Conservation (phyloP, 2,329 filamentous ascomycete genomes). For the Plenodomus biglobosus region DNA sequence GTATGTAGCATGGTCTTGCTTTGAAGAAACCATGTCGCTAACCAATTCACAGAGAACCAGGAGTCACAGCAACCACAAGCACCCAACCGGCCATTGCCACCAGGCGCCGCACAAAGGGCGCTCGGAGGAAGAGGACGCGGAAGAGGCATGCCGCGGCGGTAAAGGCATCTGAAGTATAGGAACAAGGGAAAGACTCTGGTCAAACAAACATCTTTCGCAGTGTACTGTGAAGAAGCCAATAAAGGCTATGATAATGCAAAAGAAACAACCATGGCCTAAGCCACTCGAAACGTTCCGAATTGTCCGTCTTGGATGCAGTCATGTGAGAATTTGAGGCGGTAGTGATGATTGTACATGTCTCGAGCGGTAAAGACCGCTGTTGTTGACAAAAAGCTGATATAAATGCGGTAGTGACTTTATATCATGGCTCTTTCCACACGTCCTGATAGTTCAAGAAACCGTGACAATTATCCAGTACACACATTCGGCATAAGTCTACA, state of each 20-base stretch:
- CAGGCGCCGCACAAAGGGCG: slow-evolving; percentile 79
- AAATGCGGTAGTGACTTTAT: too few species aligned
- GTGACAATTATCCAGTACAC: too few species aligned
- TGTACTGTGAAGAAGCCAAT: background rate
- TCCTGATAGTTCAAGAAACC: too few species aligned
- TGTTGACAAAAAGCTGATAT: too few species aligned
- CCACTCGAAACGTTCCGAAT: background rate
- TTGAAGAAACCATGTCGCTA: slow-evolving; percentile 13
- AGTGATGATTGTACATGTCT: too few species aligned
- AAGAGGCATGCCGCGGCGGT: slow-evolving; percentile 80
- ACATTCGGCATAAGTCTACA: too few species aligned
- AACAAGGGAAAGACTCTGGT: slow-evolving; percentile 25
- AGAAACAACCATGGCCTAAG: slow-evolving; percentile 5
- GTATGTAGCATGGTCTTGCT: slow-evolving; percentile 49
- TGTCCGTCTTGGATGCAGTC: background rate
- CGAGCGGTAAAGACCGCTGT: too few species aligned
- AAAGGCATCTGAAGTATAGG: slow-evolving; percentile 21
- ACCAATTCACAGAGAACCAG: slow-evolving; percentile 68
- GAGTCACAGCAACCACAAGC: slow-evolving; percentile 84
- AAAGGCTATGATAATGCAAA: slow-evolving; percentile 37
- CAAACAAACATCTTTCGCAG: background rate
- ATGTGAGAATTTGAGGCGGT: too few species aligned
- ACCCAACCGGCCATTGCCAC: slow-evolving; percentile 66
- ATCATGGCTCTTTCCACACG: too few species aligned
- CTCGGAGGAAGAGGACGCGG: slow-evolving; percentile 71